Evolutionary conservation across 208 protist species (phyloP), one percentile per base, ranked within the genome.

Genomic region (Wallacemonas collosoma): DNA sequence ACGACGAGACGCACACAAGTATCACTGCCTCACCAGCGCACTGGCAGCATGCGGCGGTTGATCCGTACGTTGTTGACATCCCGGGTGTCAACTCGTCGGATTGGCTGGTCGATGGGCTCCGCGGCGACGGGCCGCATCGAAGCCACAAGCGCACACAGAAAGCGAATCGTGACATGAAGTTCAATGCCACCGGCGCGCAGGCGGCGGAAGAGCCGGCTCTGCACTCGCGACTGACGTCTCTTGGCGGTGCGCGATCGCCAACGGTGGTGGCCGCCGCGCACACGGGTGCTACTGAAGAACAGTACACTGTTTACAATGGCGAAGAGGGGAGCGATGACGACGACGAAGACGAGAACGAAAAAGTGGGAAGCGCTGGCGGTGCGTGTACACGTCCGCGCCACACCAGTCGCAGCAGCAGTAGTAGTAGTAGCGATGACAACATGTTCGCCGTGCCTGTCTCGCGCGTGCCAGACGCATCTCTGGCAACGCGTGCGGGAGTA

Each of bases 351-450:
- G 38, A 9, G 8, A n/a, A 63, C 41, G 60, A 65, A 11, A 14
- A 50, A 1, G 60, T 53, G 3, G 60, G 7, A 14, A 4, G 2
- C 15, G 38, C 36, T 41, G 56, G 43, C 14, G 15, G n/a, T 1
- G 9, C 12, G 4, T n/a, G 51, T 26, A 26, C 26, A 26, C 14
- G 51, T n/a, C 14, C 51, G 45, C 6, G 0, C 45, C 6, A 12
- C 45, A 12, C 8, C 8, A 50, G 45, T 12, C 8, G 45, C 8
- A 50, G 45, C 8, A 50, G 45, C 8, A 50, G 45, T 6, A 50
- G 45, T 50, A 56, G 51, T 26, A 56, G 51, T n/a, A 56, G 51
- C 26, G 51, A 56, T 26, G 51, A 56, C n/a, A n/a, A 56, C 51
- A 15, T 51, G 11, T n/a, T n/a, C 51, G n/a, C 51, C 9, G 8